phyloP scores from a whole-genome alignment of 768 basidiomycete species.

The Leccinum incarnatum region DNA sequence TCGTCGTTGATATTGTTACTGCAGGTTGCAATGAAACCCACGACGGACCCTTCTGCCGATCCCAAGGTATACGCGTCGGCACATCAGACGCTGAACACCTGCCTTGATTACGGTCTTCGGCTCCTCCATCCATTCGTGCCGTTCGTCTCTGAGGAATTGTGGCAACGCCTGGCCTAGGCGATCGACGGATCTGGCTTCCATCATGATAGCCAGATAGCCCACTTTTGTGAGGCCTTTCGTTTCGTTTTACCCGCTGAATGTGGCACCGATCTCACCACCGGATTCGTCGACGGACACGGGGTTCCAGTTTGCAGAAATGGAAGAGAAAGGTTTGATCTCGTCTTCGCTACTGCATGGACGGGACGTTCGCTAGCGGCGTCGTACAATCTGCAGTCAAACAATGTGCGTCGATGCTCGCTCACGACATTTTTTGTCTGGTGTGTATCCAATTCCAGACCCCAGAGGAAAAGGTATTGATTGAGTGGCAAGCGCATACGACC shows the following conservation, averaged over 20 bases:
- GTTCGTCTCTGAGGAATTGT: conserved; percentile 40
- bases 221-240: conserved; percentile 54
- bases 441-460: conserved; percentile 61
- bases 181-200: conserved; percentile 76
- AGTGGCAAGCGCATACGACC: conserved; percentile 72
- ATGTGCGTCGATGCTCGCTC: too few relatives aligned
- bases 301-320: too few relatives aligned
- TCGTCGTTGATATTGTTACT: conserved; percentile 2
- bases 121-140: conserved; percentile 97
- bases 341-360: too few relatives aligned
- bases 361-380: too few relatives aligned
- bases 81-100: conserved; percentile 93
- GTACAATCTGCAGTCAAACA: too few relatives aligned
- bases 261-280: neutral
- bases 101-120: conserved; percentile 85
- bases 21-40: conserved; percentile 97
- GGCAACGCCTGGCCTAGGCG: conserved; percentile 93
- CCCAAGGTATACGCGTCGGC: conserved; percentile 55
- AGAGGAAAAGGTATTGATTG: conserved; percentile 62
- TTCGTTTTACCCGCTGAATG: neutral
- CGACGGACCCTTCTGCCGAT: conserved; percentile 79
- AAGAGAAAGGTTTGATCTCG: accelerated
- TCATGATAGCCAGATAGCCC: conserved; percentile 89
- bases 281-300: conserved; percentile 28
- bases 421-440: too few relatives aligned